Evolutionary conservation across 2,329 filamentous ascomycete species (phyloP).

Genomic region (Seiridium unicorne): DNA sequence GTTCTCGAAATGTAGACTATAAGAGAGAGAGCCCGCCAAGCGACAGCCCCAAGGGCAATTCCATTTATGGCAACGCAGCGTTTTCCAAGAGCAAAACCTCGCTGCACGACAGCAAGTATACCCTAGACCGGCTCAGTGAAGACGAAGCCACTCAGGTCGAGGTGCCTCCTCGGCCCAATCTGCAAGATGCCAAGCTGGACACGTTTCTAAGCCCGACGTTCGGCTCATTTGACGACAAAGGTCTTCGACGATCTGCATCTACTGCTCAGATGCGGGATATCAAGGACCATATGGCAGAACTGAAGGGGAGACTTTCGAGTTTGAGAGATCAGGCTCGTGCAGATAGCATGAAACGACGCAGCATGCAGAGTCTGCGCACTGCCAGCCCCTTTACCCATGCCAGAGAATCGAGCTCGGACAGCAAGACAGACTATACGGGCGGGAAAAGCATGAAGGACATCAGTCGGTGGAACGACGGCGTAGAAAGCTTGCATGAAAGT

Average conservation of each 20-base stretch:
- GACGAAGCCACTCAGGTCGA: constrained; percentile 37
- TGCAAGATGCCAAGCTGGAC: constrained; percentile 31
- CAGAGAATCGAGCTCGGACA: constrained; percentile 8
- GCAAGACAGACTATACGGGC: background rate
- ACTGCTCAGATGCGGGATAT: constrained; percentile 71
- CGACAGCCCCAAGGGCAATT: constrained; percentile 16
- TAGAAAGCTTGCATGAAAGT: background rate
- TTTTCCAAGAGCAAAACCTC: constrained; percentile 33
- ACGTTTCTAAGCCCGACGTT: constrained; percentile 44
- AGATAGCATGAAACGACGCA: constrained; percentile 75
- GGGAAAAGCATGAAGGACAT: background rate
- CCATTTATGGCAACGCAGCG: constrained; percentile 17
- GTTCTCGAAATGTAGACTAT: constrained; percentile 43
- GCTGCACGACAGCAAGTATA: constrained; percentile 37
- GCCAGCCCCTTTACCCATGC: constrained; percentile 79
- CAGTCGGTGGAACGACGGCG: constrained; percentile 1
- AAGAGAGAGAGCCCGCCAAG: constrained; percentile 30
- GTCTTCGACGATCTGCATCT: constrained; percentile 65
- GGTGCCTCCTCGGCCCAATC: constrained; percentile 18
- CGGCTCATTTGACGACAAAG: constrained; percentile 40
- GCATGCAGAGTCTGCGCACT: constrained; percentile 71
- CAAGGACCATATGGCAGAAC: constrained; percentile 80
- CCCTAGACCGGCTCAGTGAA: constrained; percentile 54
- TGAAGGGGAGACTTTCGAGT: constrained; percentile 81
- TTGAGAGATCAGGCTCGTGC: constrained; percentile 76